phyloP scores from a whole-genome alignment of 495 filamentous ascomycete species.

The Cercophora samala region DNA sequence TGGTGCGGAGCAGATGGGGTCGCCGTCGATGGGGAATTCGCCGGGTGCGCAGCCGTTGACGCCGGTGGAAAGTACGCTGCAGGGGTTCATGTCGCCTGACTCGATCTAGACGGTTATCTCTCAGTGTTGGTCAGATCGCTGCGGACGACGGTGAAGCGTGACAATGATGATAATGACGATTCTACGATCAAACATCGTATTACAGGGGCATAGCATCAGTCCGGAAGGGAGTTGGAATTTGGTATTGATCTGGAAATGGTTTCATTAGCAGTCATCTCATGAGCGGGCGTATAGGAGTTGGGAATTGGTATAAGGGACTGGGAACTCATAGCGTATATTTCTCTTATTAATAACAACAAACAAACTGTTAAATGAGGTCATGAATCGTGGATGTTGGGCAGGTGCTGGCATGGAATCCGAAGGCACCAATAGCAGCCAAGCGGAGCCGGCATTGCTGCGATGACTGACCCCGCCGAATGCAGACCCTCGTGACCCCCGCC shows the following conservation, averaged over 20 bases:
- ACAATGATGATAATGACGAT: not conserved
- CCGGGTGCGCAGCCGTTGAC: constrained; percentile 14
- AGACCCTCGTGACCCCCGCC: too few relatives aligned
- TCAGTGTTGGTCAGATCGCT: not conserved
- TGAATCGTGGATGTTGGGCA: not conserved
- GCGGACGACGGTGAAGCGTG: not conserved
- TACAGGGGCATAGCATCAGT: not conserved
- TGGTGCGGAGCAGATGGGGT: not conserved
- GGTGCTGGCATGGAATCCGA: too few relatives aligned
- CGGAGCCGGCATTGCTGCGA: too few relatives aligned
- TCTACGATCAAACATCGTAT: not conserved
- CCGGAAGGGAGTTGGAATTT: not conserved
- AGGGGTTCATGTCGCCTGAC: constrained; percentile 14
- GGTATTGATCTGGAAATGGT: not conserved
- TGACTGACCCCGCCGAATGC: too few relatives aligned
- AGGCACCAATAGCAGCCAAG: too few relatives aligned
- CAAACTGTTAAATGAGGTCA: not conserved
- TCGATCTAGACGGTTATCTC: constrained; percentile 1
- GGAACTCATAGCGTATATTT: not conserved
- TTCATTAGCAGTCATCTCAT: not conserved
- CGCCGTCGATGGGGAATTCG: not conserved
- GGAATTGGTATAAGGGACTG: not conserved
- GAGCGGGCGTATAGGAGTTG: not conserved
- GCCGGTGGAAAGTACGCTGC: constrained; percentile 18
- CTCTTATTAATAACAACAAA: not conserved